Evolutionary conservation across 2,329 filamentous ascomycete genomes (phyloP).

Genomic region (Verruconis gallopava): DNA sequence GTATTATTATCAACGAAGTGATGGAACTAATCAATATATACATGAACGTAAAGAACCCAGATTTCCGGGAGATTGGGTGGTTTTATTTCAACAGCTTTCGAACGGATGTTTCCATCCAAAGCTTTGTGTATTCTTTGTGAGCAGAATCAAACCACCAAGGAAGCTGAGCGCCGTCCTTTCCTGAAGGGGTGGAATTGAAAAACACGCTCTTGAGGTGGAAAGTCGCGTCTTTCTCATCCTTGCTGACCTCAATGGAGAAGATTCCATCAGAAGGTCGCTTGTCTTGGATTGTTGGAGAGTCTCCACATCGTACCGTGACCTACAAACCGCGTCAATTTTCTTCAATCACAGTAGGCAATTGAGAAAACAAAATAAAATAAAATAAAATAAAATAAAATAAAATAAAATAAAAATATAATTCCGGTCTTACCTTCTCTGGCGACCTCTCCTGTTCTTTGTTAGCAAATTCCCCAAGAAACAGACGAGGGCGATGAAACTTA

Average conservation of each 20-base stretch:
- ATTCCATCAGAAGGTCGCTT: constrained; percentile 23
- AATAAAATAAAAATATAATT: too few relatives aligned
- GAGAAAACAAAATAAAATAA: not conserved
- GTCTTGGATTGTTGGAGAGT: constrained; percentile 21
- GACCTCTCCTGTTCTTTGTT: too few relatives aligned
- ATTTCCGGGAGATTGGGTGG: too few relatives aligned
- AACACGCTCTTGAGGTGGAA: constrained; percentile 29
- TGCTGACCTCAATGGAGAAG: constrained; percentile 27
- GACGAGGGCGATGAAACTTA: too few relatives aligned
- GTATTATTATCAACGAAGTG: too few relatives aligned
- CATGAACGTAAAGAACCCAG: too few relatives aligned
- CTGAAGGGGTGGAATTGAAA: constrained; percentile 25
- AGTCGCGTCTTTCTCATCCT: constrained; percentile 23
- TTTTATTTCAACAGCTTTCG: constrained; percentile 22
- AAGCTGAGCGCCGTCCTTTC: constrained; percentile 17
- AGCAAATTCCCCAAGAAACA: too few relatives aligned
- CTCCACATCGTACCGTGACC: constrained; percentile 27
- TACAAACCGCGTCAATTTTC: too few relatives aligned
- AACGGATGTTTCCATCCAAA: constrained; percentile 30
- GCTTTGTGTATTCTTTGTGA: constrained; percentile 25
- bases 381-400: too few relatives aligned
- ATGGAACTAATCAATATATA: too few relatives aligned
- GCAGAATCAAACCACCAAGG: constrained; percentile 20
- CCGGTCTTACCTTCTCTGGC: constrained; percentile 24
- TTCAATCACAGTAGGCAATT: not conserved